phyloP scores from a whole-genome alignment of 495 filamentous ascomycete genomes.

The Cudoniella acicularis region DNA sequence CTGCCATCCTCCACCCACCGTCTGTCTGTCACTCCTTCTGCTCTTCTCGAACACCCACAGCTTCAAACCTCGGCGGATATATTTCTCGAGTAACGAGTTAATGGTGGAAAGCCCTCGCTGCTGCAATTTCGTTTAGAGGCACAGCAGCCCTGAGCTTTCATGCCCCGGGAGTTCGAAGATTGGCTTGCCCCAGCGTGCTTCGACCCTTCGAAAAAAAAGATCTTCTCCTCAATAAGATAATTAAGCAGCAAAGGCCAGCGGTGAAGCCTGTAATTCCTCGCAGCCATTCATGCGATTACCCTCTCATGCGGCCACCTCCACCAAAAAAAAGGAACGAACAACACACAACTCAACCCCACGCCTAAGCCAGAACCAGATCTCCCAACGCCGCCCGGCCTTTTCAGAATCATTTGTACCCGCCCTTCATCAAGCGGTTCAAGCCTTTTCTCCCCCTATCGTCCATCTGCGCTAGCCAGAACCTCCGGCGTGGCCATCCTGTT shows the following conservation, averaged over 20 bases:
- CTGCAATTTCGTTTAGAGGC: background rate
- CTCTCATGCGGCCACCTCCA: slow-evolving; percentile 9
- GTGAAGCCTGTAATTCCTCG: slow-evolving; percentile 10
- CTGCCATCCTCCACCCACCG: background rate
- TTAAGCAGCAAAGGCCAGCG: slow-evolving; percentile 3
- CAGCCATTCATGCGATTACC: slow-evolving; percentile 4
- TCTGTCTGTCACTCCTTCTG: no score
- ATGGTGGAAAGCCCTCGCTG: no score
- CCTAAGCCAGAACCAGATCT: slow-evolving; percentile 2
- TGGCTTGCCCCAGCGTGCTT: background rate
- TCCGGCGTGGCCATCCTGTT: slow-evolving; percentile 16
- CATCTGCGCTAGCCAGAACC: slow-evolving; percentile 9
- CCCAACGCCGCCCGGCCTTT: slow-evolving; percentile 7
- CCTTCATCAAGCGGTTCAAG: no score
- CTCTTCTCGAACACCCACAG: background rate
- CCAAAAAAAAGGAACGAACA: slow-evolving; percentile 11
- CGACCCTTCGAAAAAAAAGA: background rate
- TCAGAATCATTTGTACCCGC: background rate
- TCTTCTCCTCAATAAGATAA: background rate
- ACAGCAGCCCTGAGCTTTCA: background rate
- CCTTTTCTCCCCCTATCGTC: slow-evolving; percentile 3
- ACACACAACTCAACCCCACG: background rate
- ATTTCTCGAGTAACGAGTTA: background rate
- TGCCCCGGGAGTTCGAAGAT: background rate
- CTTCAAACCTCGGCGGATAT: background rate